Base-by-base conservation (phyloP, 371 early-diverging fungal species). In the Mortierella sp. region DNA sequence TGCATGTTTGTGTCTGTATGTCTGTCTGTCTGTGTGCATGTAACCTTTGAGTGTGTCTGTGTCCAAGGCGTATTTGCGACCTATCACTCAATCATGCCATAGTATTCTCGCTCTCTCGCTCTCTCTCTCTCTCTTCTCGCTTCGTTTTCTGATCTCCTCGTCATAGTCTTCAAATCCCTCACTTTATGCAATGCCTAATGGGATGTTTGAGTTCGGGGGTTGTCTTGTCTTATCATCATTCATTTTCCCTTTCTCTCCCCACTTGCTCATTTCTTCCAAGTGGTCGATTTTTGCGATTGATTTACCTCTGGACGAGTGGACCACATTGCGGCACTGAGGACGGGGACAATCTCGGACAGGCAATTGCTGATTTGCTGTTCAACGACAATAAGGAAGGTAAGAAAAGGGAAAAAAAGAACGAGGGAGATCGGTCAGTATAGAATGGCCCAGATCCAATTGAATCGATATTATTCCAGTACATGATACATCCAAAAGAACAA, bases 301-400 rank as follows among this genome's bases (percentile, higher is more conserved):
- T n/a, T 74, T 74, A 89, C 88, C 76, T 94, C 93, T 24, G 87
- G 74, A 83, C 92, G 91, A 70, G 93, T 93, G 79, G 93, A 94
- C 89, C 92, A 90, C 89, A 95, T 92, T 70, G 89, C 88, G 44
- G 92, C 93, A 63, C 93, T 91, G 70, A 94, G 89, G 50, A 86
- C 85, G 29, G 94, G 93, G 52, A 94, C 88, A 66, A 94, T 90
- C 68, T 90, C 91, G 40, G 92, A 92, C 50, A 94, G 87, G 52
- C 77, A 83, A 31, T 68, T 69, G 64, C 68, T 64, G 50, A 74
- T 68, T 68, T 74, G 50, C 64, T 64, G 43, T 11, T 26, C 24
- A 61, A 44, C 16, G 61, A 22, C 6, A 3, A 34, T 8, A 55
- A 34, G 43, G 13, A 10, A 10, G 39, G 58, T n/a, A n/a, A 61